A percentile compares a stretch with the other conserved stretches of the same genome.
Conservation (phyloP, 2,329 filamentous ascomycete genomes). For the Hansfordia pulvinata region DNA sequence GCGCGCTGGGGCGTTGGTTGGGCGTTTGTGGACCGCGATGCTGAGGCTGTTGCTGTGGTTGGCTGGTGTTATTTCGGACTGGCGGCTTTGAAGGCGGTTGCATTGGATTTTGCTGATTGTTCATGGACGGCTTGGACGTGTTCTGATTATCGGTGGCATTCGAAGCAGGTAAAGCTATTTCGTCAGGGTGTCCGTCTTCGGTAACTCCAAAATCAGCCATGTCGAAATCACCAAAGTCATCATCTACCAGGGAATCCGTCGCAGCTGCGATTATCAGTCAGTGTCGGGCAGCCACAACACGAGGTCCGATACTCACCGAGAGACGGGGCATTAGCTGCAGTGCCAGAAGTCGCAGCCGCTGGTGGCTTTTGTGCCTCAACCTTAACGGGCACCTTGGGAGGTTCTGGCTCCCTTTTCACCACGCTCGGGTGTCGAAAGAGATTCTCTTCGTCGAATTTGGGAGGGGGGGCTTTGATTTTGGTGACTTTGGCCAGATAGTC, state of each 20-base stretch:
- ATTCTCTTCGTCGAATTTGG: slow-evolving; percentile 65
- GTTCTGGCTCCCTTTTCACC: slow-evolving; percentile 40
- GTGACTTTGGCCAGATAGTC: slow-evolving; percentile 82
- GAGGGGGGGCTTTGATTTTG: slow-evolving; percentile 69
- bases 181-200: slow-evolving; percentile 61
- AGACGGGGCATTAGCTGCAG: too few relatives aligned
- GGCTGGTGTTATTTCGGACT: slow-evolving; percentile 14
- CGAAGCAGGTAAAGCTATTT: slow-evolving; percentile 45
- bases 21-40: slow-evolving; percentile 9
- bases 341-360: too few relatives aligned
- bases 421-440: slow-evolving; percentile 74
- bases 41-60: slow-evolving; percentile 19
- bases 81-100: slow-evolving; percentile 22
- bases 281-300: too few relatives aligned
- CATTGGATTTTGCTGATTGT: slow-evolving; percentile 16
- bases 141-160: slow-evolving; percentile 13
- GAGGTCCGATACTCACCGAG: too few relatives aligned
- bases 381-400: slow-evolving; percentile 10
- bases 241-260: slow-evolving; percentile 17
- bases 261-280: too few relatives aligned
- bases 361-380: slow-evolving; percentile 17
- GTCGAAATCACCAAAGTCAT: slow-evolving; percentile 48
- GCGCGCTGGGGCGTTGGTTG: slow-evolving; percentile 5
- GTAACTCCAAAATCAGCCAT: slow-evolving; percentile 62
- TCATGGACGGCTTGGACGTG: slow-evolving; percentile 13